phyloP scores from a whole-genome alignment of 176 grass and related monocot species.

The Phoenix dactylifera region DNA sequence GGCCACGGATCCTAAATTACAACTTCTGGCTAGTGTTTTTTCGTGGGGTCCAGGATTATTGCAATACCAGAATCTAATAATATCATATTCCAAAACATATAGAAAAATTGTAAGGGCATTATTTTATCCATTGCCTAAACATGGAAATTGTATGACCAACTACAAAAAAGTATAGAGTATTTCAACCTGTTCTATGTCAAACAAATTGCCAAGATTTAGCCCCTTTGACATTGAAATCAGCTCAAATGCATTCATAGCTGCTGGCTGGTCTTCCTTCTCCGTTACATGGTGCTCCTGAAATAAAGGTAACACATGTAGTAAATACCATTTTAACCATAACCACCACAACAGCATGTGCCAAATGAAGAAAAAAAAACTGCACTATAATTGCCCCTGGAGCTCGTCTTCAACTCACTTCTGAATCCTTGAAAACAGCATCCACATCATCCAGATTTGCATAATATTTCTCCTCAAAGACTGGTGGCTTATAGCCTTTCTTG shows the following conservation, averaged over 20 bases:
- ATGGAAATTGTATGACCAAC: too few species aligned
- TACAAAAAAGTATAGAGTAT: too few species aligned
- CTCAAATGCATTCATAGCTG: constrained; percentile 97
- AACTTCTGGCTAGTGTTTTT: too few species aligned
- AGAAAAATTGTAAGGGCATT: too few species aligned
- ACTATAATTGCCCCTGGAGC: background rate
- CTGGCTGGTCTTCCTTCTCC: constrained; percentile 83
- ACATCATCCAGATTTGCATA: constrained; percentile 72
- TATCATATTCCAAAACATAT: too few species aligned
- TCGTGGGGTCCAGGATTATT: too few species aligned
- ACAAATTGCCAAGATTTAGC: constrained; percentile 90
- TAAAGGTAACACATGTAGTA: background rate
- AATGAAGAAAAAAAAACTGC: constrained; percentile 25
- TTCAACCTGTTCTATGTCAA: constrained; percentile 67
- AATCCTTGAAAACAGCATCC: constrained; percentile 85
- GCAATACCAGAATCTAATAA: too few species aligned
- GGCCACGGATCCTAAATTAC: too few species aligned
- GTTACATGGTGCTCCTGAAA: constrained; percentile 65
- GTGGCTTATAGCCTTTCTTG: constrained; percentile 80
- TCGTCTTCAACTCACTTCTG: constrained; percentile 59
- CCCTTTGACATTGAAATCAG: constrained; percentile 87
- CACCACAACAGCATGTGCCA: background rate
- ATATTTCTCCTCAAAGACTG: constrained; percentile 69
- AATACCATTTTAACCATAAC: constrained; percentile 10
- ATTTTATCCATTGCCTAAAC: too few species aligned